Conservation (phyloP, 805 yeast genomes). For the Metschnikowia kofuensis region DNA sequence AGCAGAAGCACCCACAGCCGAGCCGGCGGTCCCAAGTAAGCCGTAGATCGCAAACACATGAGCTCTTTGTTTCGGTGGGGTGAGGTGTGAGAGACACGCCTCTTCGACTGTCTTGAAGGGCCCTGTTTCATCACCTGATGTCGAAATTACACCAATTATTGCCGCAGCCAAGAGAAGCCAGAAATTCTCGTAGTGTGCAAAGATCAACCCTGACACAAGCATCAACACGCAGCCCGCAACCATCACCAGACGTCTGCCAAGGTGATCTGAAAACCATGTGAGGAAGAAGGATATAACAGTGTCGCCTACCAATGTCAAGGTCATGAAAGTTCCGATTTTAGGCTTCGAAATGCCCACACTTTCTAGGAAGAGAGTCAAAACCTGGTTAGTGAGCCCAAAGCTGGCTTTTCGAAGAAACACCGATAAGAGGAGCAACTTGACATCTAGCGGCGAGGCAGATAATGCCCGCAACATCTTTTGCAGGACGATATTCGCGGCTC, state of each 20-base stretch:
- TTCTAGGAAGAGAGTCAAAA: constrained; percentile 64
- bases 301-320: constrained; percentile 77
- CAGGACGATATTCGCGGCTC: too few species aligned
- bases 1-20: constrained; percentile 66
- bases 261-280: constrained; percentile 72
- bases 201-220: constrained; percentile 63
- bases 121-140: constrained; percentile 88
- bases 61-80: constrained; percentile 62
- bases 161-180: constrained; percentile 64
- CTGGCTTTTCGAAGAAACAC: constrained; percentile 70
- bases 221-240: constrained; percentile 62
- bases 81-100: constrained; percentile 74
- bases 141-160: constrained; percentile 80
- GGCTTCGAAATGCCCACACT: constrained; percentile 53
- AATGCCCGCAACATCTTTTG: constrained; percentile 6
- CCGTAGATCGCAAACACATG: constrained; percentile 76
- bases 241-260: constrained; percentile 69
- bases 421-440: constrained; percentile 61
- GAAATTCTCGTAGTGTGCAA: constrained; percentile 55
- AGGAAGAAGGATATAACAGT: constrained; percentile 64
- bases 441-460: constrained; percentile 39
- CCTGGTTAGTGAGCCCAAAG: constrained; percentile 78
- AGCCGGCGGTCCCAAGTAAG: constrained; percentile 64
- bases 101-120: constrained; percentile 88
- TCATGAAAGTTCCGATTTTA: constrained; percentile 75